Evolutionary conservation across 345 rosid genomes (phyloP).

Genomic region (Adansonia digitata): DNA sequence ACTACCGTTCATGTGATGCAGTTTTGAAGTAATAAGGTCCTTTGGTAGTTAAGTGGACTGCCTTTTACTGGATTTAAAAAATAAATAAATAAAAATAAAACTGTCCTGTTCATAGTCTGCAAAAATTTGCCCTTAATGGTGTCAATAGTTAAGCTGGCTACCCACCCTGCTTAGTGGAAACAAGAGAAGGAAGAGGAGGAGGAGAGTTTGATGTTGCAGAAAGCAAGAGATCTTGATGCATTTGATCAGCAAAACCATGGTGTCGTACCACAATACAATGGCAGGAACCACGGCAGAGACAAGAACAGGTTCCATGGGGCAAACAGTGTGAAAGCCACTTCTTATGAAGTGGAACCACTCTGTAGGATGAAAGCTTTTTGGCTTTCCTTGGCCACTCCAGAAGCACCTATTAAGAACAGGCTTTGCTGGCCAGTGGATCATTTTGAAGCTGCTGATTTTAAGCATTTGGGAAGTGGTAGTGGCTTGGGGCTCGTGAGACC

Average conservation of each 20-base stretch:
- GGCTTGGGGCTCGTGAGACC: conserved; percentile 90
- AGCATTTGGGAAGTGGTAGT: conserved; percentile 92
- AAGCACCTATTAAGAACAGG: conserved; percentile 81
- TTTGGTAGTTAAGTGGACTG: background rate
- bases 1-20: background rate
- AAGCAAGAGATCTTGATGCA: conserved; percentile 82
- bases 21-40: background rate
- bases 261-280: conserved; percentile 80
- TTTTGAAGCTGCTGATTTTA: conserved; percentile 77
- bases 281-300: conserved; percentile 57
- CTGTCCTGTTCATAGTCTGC: background rate
- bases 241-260: conserved; percentile 97
- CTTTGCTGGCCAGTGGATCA: conserved; percentile 76
- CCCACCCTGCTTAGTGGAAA: conserved; percentile 62
- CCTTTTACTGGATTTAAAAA: background rate
- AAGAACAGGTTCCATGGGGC: conserved; percentile 94
- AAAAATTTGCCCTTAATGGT: background rate
- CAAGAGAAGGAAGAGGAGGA: conserved; percentile 84
- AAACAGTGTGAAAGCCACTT: conserved; percentile 85
- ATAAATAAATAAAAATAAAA: background rate
- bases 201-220: conserved; percentile 59
- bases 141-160: conserved; percentile 33
- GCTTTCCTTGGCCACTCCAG: conserved; percentile 99
- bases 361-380: conserved; percentile 97
- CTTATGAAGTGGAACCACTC: conserved; percentile 91